These are phyloP conservation scores for Rhizoctonia solani DNA, from an alignment of 1,284 basidiomycete species.

Conservation along the genomic window DNA sequence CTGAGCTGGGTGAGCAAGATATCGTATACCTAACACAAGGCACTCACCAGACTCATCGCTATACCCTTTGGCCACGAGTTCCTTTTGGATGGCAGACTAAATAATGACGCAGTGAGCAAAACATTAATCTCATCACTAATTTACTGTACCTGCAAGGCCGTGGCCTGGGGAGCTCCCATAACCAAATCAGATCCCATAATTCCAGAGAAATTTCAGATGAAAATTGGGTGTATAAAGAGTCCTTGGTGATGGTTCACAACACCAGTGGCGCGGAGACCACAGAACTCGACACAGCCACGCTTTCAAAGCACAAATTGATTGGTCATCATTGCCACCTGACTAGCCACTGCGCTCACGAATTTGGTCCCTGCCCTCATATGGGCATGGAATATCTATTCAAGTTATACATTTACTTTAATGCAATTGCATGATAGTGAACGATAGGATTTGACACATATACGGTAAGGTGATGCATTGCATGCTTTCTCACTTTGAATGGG, in stretches of 20 bases:
- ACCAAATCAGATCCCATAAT: constrained; percentile 74
- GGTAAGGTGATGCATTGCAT: too few species aligned
- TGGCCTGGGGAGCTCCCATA: constrained; percentile 78
- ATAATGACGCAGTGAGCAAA: constrained; percentile 33
- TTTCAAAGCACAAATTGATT: not conserved
- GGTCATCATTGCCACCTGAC: constrained; percentile 15
- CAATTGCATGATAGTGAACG: too few species aligned
- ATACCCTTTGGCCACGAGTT: constrained; percentile 75
- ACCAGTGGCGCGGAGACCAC: constrained; percentile 21
- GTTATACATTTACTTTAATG: too few species aligned
- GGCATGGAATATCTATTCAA: not conserved
- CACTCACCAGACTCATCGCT: constrained; percentile 72
- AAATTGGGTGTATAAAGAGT: constrained; percentile 27
- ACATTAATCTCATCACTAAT: not conserved
- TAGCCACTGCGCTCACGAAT: not conserved
- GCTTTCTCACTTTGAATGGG: too few species aligned
- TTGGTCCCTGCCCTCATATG: not conserved
- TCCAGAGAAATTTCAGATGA: not conserved
- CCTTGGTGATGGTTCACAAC: constrained; percentile 37
- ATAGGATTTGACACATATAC: too few species aligned
- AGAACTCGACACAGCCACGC: constrained; percentile 8
- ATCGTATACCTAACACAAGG: not conserved
- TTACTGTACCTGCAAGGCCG: constrained; percentile 64
- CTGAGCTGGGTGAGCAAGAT: constrained; percentile 47
- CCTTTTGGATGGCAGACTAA: constrained; percentile 79